A percentile compares a stretch with the other conserved stretches of the same genome.
Conservation (phyloP, 2,329 filamentous ascomycete species). For the Epichloe glyceriae region DNA sequence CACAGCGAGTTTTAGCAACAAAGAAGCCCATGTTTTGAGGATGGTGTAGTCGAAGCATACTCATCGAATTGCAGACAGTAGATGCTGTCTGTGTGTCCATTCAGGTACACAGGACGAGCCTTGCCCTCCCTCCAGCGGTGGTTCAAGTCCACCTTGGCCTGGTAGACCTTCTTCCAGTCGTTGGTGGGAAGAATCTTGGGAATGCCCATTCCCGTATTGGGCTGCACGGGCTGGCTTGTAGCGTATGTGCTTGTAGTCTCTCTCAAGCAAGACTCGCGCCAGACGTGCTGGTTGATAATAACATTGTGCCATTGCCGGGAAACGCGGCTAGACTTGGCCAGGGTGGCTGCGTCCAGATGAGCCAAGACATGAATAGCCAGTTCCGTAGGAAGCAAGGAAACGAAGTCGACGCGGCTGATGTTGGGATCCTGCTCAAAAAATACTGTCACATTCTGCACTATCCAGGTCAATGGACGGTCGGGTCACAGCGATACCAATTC, state of each 20-base stretch:
- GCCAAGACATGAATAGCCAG: conserved; percentile 46
- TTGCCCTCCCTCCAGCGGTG: conserved; percentile 67
- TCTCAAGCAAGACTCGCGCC: conserved; percentile 49
- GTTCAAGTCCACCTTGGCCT: conserved; percentile 62
- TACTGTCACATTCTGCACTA: conserved; percentile 19
- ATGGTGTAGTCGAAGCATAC: conserved; percentile 33
- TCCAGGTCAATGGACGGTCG: conserved; percentile 26
- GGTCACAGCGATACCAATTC: conserved; percentile 47
- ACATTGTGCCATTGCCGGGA: conserved; percentile 36
- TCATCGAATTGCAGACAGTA: conserved; percentile 98
- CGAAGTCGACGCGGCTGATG: conserved; percentile 45
- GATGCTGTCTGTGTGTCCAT: conserved; percentile 89
- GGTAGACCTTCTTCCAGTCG: conserved; percentile 79
- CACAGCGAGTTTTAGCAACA: conserved; percentile 2
- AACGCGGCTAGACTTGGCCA: conserved; percentile 36
- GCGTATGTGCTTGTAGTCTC: conserved; percentile 50
- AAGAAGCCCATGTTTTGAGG: no score
- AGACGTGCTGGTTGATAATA: conserved; percentile 43
- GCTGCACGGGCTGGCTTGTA: conserved; percentile 36
- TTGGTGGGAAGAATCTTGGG: conserved; percentile 45
- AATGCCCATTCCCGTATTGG: conserved; percentile 44
- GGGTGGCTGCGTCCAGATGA: conserved; percentile 38
- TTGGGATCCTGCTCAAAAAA: conserved; percentile 20
- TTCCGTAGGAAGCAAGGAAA: conserved; percentile 41
- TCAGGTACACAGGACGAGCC: conserved; percentile 74